These are phyloP conservation scores for Trichosporon ovoides DNA, from an alignment of 1,284 basidiomycete species.

Conservation along the genomic window DNA sequence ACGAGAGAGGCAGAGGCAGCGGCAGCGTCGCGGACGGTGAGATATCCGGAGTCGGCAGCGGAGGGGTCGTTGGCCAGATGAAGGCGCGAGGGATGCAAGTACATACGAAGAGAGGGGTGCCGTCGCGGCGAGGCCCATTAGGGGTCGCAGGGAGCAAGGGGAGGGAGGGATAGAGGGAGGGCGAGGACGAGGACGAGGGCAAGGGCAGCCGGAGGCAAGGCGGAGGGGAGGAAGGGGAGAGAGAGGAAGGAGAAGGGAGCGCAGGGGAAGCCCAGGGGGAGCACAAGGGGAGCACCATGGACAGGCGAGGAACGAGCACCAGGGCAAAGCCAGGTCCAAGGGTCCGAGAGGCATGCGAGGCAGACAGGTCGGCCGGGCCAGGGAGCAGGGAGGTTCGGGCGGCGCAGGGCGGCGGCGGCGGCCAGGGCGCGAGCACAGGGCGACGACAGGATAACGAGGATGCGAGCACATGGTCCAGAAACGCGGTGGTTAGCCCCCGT, in stretches of 20 bases:
- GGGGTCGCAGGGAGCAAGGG: no score
- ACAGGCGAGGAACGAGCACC: background rate
- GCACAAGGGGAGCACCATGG: no score
- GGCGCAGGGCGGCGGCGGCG: background rate
- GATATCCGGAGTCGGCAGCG: no score
- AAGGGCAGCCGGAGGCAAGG: background rate
- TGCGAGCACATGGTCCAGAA: constrained; percentile 3
- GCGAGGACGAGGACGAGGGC: background rate
- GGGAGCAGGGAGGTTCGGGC: background rate
- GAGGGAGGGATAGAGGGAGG: background rate
- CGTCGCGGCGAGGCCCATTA: no score
- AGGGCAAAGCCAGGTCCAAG: constrained; percentile 4
- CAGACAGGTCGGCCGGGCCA: background rate
- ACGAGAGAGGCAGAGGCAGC: no score
- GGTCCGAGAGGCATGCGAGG: background rate
- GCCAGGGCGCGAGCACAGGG: background rate
- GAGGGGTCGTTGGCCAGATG: background rate
- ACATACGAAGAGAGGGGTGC: no score
- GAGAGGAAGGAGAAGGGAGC: background rate
- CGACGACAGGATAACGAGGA: background rate
- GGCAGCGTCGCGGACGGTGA: no score
- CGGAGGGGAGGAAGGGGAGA: background rate
- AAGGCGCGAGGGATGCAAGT: no score
- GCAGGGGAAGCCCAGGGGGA: background rate
- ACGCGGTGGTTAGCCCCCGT: constrained; percentile 3